Base-by-base conservation (phyloP, 108 stramenopile genomes). In the Fragilariopsis cylindrus region DNA sequence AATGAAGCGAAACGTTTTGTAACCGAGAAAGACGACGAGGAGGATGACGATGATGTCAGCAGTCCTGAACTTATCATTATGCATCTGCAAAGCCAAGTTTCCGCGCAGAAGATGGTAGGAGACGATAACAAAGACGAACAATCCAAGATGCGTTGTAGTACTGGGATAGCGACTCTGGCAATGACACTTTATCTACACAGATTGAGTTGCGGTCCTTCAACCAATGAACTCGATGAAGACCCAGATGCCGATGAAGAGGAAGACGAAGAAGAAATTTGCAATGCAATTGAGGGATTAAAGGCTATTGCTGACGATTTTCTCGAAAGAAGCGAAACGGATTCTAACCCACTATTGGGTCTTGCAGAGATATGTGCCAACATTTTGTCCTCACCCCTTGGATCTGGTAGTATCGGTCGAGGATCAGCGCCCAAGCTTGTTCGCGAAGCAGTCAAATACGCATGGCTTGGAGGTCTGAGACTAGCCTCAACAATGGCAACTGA, bases 401-500 rank as follows among this genome's bases (percentile, higher is more conserved):
- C 84, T 47, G 89, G 87, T 57, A 81, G 71, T 63, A 79, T 73
- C 19, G 78, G 82, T 57, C 73, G 83, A 49, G 88, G 89, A 19
- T 82, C 85, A 60, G 87, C 90, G 18, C 81, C 90, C 62, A 90
- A 90, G 52, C 73, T 95, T 5, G 65, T 88, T 3, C 88, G 91
- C 48, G 94, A 95, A 41, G 81, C 87, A 13, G 82, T 90, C 5
- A 89, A 85, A 75, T 65, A 76, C 46, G 81, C 88, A 41, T 92
- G 91, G 91, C 74, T 81, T 47, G 87, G 90, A 60, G 81, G 80
- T 30, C 60, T 94, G 9, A n/a, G 69, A 15, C 62, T 75, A 15
- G 62, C 79, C 3, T 65, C 72, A n/a, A 21, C 43, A n/a, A 16
- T 67, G 40, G 74, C 78, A 53, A 72, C 83, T 7, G 47, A 77